Evolutionary conservation across 1,284 basidiomycete species (phyloP), one percentile per base, ranked within the genome.

Genomic region (Tilletia walkeri): DNA sequence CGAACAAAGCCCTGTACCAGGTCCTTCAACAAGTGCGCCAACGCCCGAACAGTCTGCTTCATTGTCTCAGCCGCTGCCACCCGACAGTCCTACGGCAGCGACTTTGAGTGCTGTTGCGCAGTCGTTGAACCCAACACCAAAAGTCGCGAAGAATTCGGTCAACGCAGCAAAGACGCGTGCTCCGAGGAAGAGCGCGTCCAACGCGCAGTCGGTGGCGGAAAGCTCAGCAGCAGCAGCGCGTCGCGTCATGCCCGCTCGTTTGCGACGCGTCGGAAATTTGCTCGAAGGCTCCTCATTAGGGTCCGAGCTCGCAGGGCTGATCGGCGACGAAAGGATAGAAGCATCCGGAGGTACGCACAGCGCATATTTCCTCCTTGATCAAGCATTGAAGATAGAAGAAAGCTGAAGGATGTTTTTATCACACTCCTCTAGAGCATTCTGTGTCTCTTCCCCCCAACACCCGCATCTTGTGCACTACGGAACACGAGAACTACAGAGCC

Each of bases 281-380:
- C 36, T 63, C 30, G 59, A 63, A 39, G 59, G 59, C 59, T 63
- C 59, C 18, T 36, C 59, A 3, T 34, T 63, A n/a, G 59, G 36
- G 14, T 16, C 36, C 36, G 59, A 63, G 36, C 34, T 63, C 9
- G 59, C 59, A 39, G 59, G 59, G 5, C 34, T 63, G 59, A 24
- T 63, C 34, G 34, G 59, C 9, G 36, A 38, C 6, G 16, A 63
- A 16, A 34, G 18, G 9, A 16, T 38, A 14, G 30, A 34, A 39
- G 36, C 12, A 39, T 10, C 59, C 20, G 59, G 59, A 38, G 59
- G 59, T 63, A 36, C 41, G 59, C 59, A 39, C 18, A 9, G 14
- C 59, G 38, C 2, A 7, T 63, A 63, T 39, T 16, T n/a, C 3
- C 12, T 53, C 50, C 24, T 30, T 30, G 24, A 30, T 30, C 24